Evolutionary conservation across 2,329 filamentous ascomycete species (phyloP).

Genomic region (Zelopaecilomyces penicillatus): DNA sequence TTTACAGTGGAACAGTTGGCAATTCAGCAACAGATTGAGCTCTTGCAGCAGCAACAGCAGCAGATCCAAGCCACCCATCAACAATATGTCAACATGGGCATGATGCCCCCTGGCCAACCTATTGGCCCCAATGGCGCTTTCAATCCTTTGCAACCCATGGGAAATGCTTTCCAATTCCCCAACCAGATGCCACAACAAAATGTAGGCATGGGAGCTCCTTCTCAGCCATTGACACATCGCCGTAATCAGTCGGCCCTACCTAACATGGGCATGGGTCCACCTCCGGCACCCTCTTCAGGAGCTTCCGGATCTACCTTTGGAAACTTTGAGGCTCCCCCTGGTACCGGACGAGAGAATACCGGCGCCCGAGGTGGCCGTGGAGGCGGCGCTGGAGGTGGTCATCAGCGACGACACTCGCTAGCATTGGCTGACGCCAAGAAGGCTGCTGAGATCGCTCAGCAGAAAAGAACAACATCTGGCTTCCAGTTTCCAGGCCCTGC

Average conservation of each 20-base stretch:
- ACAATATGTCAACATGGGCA: constrained; percentile 96
- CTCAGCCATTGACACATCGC: constrained; percentile 78
- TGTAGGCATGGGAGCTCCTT: constrained; percentile 65
- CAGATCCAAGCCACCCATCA: constrained; percentile 94
- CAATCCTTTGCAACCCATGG: constrained; percentile 73
- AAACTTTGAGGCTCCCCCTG: constrained; percentile 59
- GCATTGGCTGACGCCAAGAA: constrained; percentile 95
- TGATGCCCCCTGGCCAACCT: constrained; percentile 75
- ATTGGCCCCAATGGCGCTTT: constrained; percentile 63
- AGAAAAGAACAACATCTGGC: constrained; percentile 86
- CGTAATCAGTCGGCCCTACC: constrained; percentile 96
- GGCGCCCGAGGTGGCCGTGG: constrained; percentile 64
- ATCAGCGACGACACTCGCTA: constrained; percentile 89
- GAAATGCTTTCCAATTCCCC: constrained; percentile 84
- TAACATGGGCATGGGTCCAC: constrained; percentile 80
- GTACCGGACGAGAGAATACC: constrained; percentile 24
- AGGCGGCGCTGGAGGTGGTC: constrained; percentile 59
- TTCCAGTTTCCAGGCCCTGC: constrained; percentile 88
- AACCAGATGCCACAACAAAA: constrained; percentile 67
- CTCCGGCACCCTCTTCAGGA: constrained; percentile 86
- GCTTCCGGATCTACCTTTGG: constrained; percentile 71
- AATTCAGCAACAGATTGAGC: constrained; percentile 96
- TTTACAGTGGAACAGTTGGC: constrained; percentile 85
- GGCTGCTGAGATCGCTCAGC: constrained; percentile 90
- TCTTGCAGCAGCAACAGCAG: constrained; percentile 95